These are phyloP conservation scores for Globisporangium alternatum DNA, from an alignment of 352 stramenopile species.

Conservation along the genomic window DNA sequence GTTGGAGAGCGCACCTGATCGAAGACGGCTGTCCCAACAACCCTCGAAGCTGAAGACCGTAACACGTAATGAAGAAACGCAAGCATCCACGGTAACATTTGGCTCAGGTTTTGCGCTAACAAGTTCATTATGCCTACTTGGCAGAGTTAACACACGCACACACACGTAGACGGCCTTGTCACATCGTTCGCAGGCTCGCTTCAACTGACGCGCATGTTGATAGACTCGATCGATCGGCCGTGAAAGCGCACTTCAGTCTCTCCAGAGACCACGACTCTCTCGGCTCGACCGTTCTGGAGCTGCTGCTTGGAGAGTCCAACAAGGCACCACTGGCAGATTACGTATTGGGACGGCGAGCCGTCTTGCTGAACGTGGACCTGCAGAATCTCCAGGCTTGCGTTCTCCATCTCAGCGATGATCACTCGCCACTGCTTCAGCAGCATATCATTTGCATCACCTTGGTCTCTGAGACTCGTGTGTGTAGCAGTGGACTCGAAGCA, in stretches of 20 bases:
- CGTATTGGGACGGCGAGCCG: conserved; percentile 10
- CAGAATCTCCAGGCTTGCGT: conserved; percentile 31
- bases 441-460: conserved; percentile 4
- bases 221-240: conserved; percentile 7
- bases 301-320: conserved; percentile 20
- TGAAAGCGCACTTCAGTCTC: conserved; percentile 29
- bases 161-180: neutral
- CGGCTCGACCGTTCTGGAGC: conserved; percentile 21
- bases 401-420: conserved; percentile 34
- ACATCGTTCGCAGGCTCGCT: neutral
- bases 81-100: neutral
- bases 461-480: conserved; percentile 5
- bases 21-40: conserved; percentile 75
- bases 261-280: conserved; percentile 22
- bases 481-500: conserved; percentile 1
- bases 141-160: neutral
- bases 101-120: neutral
- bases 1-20: conserved; percentile 69
- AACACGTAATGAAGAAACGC: neutral
- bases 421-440: conserved; percentile 32
- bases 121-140: neutral
- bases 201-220: conserved; percentile 5
- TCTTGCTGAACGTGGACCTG: conserved; percentile 3
- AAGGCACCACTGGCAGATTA: conserved; percentile 28
- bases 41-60: conserved; percentile 34